Percentiles rank a stretch among this genome's conserved stretches.
Evolutionary conservation across 345 rosid genomes (phyloP).

Genomic region (Citrus mangshanensis): DNA sequence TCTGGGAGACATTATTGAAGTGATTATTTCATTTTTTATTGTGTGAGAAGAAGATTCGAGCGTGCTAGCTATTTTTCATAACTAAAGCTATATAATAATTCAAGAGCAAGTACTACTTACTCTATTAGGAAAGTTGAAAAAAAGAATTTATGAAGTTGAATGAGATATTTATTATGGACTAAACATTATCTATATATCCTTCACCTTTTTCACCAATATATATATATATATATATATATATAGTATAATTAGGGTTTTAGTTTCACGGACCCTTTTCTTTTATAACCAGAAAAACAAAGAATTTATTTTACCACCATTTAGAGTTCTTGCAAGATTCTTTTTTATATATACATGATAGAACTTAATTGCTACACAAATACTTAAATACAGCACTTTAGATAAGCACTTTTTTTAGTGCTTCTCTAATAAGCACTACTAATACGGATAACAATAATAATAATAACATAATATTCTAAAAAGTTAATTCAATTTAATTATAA

Average conservation of each 20-base stretch:
- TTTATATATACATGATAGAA: neutral
- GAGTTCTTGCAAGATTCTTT: too few relatives aligned
- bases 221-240: neutral
- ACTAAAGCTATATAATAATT: neutral
- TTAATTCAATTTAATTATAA: too few relatives aligned
- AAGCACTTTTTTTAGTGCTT: neutral
- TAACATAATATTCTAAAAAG: too few relatives aligned
- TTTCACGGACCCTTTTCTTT: neutral
- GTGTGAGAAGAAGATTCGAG: neutral
- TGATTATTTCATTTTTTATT: neutral
- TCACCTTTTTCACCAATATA: neutral
- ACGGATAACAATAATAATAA: too few relatives aligned
- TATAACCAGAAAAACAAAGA: neutral
- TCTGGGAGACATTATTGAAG: constrained; percentile 6
- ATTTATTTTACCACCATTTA: neutral
- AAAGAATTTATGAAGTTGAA: neutral
- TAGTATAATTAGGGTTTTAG: neutral
- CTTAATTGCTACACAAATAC: too few relatives aligned
- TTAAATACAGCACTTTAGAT: neutral
- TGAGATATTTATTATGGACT: neutral
- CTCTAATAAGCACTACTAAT: neutral
- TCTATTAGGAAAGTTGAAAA: constrained; percentile 4
- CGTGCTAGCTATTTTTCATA: neutral
- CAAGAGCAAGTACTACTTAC: constrained; percentile 4
- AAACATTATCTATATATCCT: neutral